Evolutionary conservation across 2,329 filamentous ascomycete species (phyloP).

Genomic region (Penicillium sclerotigenum): DNA sequence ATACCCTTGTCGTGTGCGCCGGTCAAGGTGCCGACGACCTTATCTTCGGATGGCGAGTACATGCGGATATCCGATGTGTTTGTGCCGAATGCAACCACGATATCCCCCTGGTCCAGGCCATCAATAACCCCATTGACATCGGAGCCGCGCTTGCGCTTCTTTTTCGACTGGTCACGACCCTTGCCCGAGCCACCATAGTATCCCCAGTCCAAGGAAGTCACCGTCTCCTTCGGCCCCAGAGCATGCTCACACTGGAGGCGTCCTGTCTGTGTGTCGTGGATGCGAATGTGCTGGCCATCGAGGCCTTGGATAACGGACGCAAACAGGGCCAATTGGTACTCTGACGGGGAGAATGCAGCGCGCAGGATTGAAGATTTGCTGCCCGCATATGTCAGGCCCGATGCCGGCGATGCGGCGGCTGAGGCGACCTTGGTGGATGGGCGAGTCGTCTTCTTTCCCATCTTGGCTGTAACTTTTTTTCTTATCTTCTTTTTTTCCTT

Average conservation of each 20-base stretch:
- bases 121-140: slow-evolving; percentile 39
- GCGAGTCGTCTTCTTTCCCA: slow-evolving; percentile 48
- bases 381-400: slow-evolving; percentile 36
- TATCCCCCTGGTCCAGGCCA: slow-evolving; percentile 38
- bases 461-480: slow-evolving; percentile 28
- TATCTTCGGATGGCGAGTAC: slow-evolving; percentile 50
- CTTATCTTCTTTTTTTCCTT: slow-evolving; percentile 6
- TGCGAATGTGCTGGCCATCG: slow-evolving; percentile 51
- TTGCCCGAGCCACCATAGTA: slow-evolving; percentile 38
- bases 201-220: slow-evolving; percentile 53
- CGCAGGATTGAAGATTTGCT: slow-evolving; percentile 49
- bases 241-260: slow-evolving; percentile 51
- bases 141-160: slow-evolving; percentile 51
- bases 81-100: slow-evolving; percentile 51
- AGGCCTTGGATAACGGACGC: slow-evolving; percentile 54
- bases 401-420: slow-evolving; percentile 38
- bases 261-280: slow-evolving; percentile 51
- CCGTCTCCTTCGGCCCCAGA: slow-evolving; percentile 45
- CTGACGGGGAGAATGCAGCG: slow-evolving; percentile 51
- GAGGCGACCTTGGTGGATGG: slow-evolving; percentile 45
- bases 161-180: slow-evolving; percentile 44
- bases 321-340: slow-evolving; percentile 52
- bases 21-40: slow-evolving; percentile 44
- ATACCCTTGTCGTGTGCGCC: slow-evolving; percentile 49
- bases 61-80: slow-evolving; percentile 49